Percentiles rank a stretch among this genome's conserved stretches.
phyloP scores from a whole-genome alignment of 345 rosid genomes.

The Eucalyptus fibrosa region DNA sequence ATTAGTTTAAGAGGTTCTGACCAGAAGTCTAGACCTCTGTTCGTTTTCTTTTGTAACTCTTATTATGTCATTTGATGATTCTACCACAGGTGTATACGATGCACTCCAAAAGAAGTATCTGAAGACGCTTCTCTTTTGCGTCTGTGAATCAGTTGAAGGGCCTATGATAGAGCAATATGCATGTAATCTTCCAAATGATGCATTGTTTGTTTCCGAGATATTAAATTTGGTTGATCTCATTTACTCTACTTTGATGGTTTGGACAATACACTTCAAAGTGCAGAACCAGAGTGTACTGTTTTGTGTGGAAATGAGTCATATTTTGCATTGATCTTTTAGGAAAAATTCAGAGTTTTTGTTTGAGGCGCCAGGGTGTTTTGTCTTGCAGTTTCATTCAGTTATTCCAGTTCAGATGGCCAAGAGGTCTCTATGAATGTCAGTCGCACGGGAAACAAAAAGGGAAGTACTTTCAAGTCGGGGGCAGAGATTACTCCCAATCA shows the following conservation, averaged over 20 bases:
- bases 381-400: conserved; percentile 83
- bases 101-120: conserved; percentile 87
- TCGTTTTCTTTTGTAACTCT: background rate
- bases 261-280: background rate
- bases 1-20: background rate
- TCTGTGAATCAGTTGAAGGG: conserved; percentile 67
- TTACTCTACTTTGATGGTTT: background rate
- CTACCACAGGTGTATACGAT: conserved; percentile 66
- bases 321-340: background rate
- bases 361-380: background rate
- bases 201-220: background rate
- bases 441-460: conserved; percentile 72
- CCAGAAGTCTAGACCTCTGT: background rate
- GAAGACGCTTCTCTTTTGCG: conserved; percentile 81
- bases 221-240: background rate
- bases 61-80: background rate
- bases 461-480: conserved; percentile 60
- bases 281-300: background rate
- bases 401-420: conserved; percentile 61
- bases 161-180: conserved; percentile 86
- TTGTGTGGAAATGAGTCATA: background rate
- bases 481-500: conserved; percentile 79
- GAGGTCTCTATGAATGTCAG: conserved; percentile 83
- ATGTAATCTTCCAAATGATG: conserved; percentile 26
- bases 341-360: background rate